Base-by-base conservation (phyloP, 805 yeast species). In the Myxozyma nipponensis region DNA sequence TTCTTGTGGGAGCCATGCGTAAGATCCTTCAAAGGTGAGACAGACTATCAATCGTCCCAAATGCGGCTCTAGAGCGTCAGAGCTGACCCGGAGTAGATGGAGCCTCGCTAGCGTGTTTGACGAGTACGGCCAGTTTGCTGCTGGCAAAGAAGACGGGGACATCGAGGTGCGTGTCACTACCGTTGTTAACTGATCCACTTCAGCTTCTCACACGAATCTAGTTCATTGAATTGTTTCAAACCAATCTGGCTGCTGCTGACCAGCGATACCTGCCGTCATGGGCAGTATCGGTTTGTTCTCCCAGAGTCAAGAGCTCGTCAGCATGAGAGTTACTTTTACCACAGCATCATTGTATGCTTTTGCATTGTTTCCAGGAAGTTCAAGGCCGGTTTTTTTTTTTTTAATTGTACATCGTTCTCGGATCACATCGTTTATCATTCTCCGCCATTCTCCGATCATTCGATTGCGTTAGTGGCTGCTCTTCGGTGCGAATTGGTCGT, bases 131-230 rank as follows among this genome's bases (percentile, higher is more conserved):
- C 82, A 86, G 65, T 91, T 88, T 68, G 95, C 98, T 4, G 83
- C 86, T 61, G 97, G 96, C 6, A 91, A 91, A 69, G 93, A 91
- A 22, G 96, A 87, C 60, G 84, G 83, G 47, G 98, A 91, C 69
- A 74, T 90, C 63, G 95, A 88, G 66, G 65, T 62, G 42, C 34
- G 61, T 43, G 5, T 6, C 19, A 15, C 7, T 9, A 28, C 32
- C 13, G 7, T 7, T 28, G 32, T 28, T 6, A 35, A 35, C 9
- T 35, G 19, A 40, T 18, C 24, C n/a, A 17, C 35, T 10, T 35
- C n/a, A 5, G 25, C 3, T 15, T 7, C 18, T 1, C 23, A 15
- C 13, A n/a, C n/a, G 15, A 15, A 18, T 45, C 34, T 49, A 65
- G 62, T 87, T 86, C 58, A 86, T 91, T 49, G 96, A 93, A 66